Base-by-base conservation (phyloP, 2,329 filamentous ascomycete species). In the Raffaelea deltoideospora region DNA sequence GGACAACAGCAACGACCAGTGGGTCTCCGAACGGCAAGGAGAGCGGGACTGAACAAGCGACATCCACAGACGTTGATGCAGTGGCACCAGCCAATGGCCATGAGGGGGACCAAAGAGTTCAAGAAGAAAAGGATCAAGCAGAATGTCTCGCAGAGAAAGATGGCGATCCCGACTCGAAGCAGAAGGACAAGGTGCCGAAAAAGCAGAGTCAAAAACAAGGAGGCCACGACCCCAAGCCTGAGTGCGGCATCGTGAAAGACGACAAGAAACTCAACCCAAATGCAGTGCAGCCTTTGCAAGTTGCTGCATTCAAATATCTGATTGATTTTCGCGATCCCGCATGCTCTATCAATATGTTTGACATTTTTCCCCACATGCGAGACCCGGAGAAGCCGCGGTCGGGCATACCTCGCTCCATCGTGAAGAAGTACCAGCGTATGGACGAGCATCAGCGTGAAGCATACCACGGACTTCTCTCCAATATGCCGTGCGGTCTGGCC, bases 401-500 rank as follows among this genome's bases (percentile, higher is more conserved):
- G 0, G 28, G 20, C 1, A 39, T 51, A 8, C 47, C 48, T 0
- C 7, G 6, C 0, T 35, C 40, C 23, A 41, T 51, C 4, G 11
- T 43, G n/a, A 34, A 29, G 4, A 42, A 44, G 23, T 59, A 56
- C 37, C 36, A 38, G 2, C 44, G 48, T 0, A 54, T 64, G 33
- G 57, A 64, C 18, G 23, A 40, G 0, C 54, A 64, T n/a, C 62
- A 65, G 23, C 43, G 42, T 1, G 36, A 43, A 0, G 60, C 60
- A 0, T 60, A 62, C 24, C 21, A 50, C 0, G 52, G 51, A 0
- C 48, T 64, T 0, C 48, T 66, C 0, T 40, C 42, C 2, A 42
- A 43, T 1, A 56, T 66, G 10, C 59, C 60, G 0, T 61, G 58
- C n/a, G 58, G 61, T 0, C 41, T 67, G 1, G 58, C 54, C 21